phyloP scores from a whole-genome alignment of 257 asterid species.

The Rubia yunnanensis region DNA sequence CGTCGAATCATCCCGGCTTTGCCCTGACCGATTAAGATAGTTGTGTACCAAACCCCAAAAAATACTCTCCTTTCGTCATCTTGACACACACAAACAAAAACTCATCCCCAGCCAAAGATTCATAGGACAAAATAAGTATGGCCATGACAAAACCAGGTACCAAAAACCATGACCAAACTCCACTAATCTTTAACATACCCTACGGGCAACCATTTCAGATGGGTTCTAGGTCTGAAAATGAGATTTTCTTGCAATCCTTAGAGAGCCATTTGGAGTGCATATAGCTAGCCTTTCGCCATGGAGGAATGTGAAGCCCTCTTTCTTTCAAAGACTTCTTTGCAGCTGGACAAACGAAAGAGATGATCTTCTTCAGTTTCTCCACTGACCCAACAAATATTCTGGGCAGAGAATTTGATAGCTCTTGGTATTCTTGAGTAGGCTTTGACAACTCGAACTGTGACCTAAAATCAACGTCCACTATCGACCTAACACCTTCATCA shows the following conservation, averaged over 20 bases:
- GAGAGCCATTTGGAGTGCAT: slow-evolving; percentile 64
- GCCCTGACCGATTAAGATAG: too few relatives aligned
- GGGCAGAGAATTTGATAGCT: slow-evolving; percentile 42
- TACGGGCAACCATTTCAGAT: not conserved
- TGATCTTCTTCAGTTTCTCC: slow-evolving; percentile 34
- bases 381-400: slow-evolving; percentile 48
- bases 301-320: slow-evolving; percentile 47
- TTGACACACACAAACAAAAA: not conserved
- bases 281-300: slow-evolving; percentile 51
- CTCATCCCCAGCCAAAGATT: not conserved
- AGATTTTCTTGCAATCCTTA: slow-evolving; percentile 27
- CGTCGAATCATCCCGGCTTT: too few relatives aligned
- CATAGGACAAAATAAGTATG: not conserved
- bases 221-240: slow-evolving; percentile 6
- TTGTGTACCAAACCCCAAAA: too few relatives aligned
- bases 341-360: slow-evolving; percentile 40
- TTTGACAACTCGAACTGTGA: slow-evolving; percentile 44
- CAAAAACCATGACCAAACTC: not conserved
- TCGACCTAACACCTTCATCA: slow-evolving; percentile 20
- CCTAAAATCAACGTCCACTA: slow-evolving; percentile 49
- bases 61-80: too few relatives aligned
- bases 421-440: slow-evolving; percentile 39
- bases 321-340: slow-evolving; percentile 52
- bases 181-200: not conserved
- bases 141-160: not conserved